Percentiles rank a stretch among this genome's conserved stretches.
These are phyloP conservation scores for Diaporthe caulivora DNA, from an alignment of 2,329 filamentous ascomycete species.

Conservation along the genomic window DNA sequence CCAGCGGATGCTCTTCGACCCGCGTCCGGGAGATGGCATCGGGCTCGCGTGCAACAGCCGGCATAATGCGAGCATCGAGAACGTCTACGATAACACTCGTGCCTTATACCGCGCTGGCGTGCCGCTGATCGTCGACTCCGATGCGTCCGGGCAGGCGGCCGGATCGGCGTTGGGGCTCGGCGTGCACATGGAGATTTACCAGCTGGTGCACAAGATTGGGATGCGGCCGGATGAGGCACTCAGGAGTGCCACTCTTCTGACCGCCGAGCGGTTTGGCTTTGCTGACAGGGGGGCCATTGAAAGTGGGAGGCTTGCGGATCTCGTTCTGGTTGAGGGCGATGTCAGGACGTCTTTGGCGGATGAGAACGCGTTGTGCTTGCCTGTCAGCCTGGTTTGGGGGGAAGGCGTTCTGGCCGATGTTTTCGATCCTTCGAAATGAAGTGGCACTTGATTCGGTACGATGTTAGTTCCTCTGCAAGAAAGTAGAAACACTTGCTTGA, in stretches of 20 bases:
- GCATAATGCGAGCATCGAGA: constrained; percentile 15
- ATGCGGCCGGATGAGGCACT: constrained; percentile 13
- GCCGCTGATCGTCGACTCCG: not conserved
- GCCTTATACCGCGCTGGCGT: not conserved
- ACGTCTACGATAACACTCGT: constrained; percentile 5
- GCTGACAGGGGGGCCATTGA: not conserved
- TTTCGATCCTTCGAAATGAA: not conserved
- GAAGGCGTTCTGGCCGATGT: not conserved
- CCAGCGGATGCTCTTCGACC: not conserved
- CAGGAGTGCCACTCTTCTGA: not conserved
- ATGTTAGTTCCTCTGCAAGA: not conserved
- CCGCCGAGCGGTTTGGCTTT: not conserved
- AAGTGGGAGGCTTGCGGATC: not conserved
- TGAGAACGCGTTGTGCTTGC: constrained; percentile 3
- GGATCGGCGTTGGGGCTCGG: not conserved
- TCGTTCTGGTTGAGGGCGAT: constrained; percentile 10
- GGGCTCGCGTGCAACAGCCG: constrained; percentile 6
- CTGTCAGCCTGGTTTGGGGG: not conserved
- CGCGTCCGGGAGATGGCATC: not conserved
- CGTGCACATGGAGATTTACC: constrained; percentile 4
- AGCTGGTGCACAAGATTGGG: not conserved
- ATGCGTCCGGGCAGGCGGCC: not conserved
- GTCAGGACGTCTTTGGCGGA: not conserved
- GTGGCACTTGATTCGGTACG: not conserved
- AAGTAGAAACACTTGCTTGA: not conserved